Base-by-base conservation (phyloP, 208 protist species). In the Trypanosoma cruzi region DNA sequence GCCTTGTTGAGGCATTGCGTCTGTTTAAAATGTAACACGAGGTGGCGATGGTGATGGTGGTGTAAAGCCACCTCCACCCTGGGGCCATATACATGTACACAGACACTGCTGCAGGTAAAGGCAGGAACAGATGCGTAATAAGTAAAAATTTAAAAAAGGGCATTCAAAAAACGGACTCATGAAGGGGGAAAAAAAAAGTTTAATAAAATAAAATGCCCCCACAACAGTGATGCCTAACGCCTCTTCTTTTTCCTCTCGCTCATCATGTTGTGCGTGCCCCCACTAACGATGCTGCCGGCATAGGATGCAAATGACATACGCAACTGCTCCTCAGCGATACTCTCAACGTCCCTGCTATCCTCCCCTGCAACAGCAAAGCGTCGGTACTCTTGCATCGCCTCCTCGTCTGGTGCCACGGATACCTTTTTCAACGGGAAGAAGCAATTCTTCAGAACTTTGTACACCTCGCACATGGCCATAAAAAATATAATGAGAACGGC, bases 361-460 rank as follows among this genome's bases (percentile, higher is more conserved):
- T 72, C 75, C 31, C 48, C 75, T 8, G 75, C 46, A 29, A 79
- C 74, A 5, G 83, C 90, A 55, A 93, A 88, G 55, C 64, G 78
- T 58, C 80, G 61, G 85, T 93, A 93, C 79, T 91, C 90, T 32
- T 75, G 80, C 22, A 81, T 76, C 44, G 46, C 53, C 5, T 81
- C 79, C 8, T 81, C 71, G 34, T 77, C 63, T 4, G 77, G 61
- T 10, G 70, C 61, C 22, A 89, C 63, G 6, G 66, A 29, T 0
- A 83, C 64, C 18, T 34, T 62, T 31, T 77, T 73, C 16, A 95
- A 77, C 11, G 90, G 90, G 64, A 91, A 94, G 74, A 84, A 68
- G 50, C 71, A 73, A 78, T 96, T 94, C 85, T 96, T 94, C 61
- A 93, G 64, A 5, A 96, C 53, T 73, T 94, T 96, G 85, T 96